Percentiles rank a stretch among this genome's conserved stretches.
Conservation (phyloP, 2,329 filamentous ascomycete genomes). For the Hymenoscyphus salicellus region DNA sequence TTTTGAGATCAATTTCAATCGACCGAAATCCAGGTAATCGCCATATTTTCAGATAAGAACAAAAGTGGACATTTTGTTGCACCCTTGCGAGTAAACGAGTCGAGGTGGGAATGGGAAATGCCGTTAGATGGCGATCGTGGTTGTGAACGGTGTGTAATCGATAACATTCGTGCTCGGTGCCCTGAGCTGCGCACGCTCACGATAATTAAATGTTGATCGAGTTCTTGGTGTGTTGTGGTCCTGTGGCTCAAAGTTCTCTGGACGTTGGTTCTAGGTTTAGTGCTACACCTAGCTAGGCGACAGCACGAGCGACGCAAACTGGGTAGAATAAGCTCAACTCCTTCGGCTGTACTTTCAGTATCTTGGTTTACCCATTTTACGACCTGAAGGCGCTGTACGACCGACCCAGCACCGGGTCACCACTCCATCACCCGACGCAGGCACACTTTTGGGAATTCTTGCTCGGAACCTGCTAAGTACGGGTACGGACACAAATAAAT, state of each 20-base stretch:
- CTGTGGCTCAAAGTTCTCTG: not conserved
- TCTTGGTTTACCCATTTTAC: not conserved
- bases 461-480: not conserved
- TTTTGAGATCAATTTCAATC: too few species aligned
- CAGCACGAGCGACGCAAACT: not conserved
- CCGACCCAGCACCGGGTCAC: not conserved
- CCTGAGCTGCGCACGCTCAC: not conserved
- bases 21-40: not conserved
- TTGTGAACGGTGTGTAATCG: too few species aligned
- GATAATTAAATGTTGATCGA: not conserved
- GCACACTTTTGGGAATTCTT: not conserved
- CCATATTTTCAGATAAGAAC: not conserved
- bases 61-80: too few species aligned
- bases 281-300: constrained; percentile 1
- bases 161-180: too few species aligned
- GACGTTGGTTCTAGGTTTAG: constrained; percentile 2
- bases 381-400: too few species aligned
- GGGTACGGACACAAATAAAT: not conserved
- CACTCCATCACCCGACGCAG: not conserved
- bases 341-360: not conserved
- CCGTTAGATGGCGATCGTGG: not conserved
- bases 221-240: not conserved
- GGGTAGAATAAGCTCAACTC: not conserved
- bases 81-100: not conserved
- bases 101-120: not conserved